These are phyloP conservation scores for Penicillium paxilli DNA, from an alignment of 495 filamentous ascomycete species.

Conservation along the genomic window DNA sequence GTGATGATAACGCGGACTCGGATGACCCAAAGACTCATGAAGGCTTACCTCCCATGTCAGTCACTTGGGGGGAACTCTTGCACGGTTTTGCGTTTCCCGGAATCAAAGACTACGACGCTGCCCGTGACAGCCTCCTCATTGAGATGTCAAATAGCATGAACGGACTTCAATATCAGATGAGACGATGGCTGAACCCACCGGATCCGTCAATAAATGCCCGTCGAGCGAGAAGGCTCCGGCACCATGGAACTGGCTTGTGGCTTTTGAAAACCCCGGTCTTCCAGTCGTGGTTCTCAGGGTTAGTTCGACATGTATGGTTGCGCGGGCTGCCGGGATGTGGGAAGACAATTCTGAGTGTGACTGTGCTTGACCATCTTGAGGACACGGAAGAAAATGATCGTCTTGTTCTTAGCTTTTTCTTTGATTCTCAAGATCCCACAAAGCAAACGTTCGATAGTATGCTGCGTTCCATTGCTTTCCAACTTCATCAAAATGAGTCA, in stretches of 20 bases:
- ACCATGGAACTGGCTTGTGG: conserved; percentile 22
- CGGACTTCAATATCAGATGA: too few relatives aligned
- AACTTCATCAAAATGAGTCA: conserved; percentile 21
- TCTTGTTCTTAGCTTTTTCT: conserved; percentile 27
- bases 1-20: too few relatives aligned
- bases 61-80: too few relatives aligned
- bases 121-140: too few relatives aligned
- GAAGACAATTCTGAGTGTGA: conserved; percentile 25
- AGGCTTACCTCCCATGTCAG: too few relatives aligned
- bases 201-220: conserved; percentile 22
- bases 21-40: too few relatives aligned
- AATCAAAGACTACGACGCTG: too few relatives aligned
- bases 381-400: conserved; percentile 5
- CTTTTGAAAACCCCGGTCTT: conserved; percentile 14
- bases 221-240: conserved; percentile 13
- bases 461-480: conserved; percentile 26
- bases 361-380: conserved; percentile 24
- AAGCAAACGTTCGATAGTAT: conserved; percentile 27
- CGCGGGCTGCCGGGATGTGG: conserved; percentile 23
- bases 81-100: too few relatives aligned
- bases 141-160: too few relatives aligned
- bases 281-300: conserved; percentile 16
- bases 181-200: conserved; percentile 18
- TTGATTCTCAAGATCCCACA: conserved; percentile 26
- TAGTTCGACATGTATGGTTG: conserved; percentile 19